These are phyloP conservation scores for Pseudocohnilembus persalinus DNA, from an alignment of 169 alveolate species.

Conservation along the genomic window DNA sequence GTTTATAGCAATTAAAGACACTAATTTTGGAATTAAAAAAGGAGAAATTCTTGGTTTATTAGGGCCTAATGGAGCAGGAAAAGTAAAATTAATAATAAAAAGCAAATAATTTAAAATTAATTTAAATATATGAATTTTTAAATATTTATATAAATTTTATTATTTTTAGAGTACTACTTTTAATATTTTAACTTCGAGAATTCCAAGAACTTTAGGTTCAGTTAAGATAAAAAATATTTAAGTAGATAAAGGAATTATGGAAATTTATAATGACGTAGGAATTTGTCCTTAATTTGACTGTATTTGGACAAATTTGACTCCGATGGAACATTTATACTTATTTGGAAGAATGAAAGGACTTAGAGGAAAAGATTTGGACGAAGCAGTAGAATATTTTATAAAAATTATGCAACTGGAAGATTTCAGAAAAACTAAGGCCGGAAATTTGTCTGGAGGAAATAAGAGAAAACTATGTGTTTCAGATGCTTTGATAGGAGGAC, in stretches of 20 bases:
- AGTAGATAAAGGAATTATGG: slow-evolving; percentile 27
- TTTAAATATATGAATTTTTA: too few relatives aligned
- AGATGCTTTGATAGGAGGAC: slow-evolving; percentile 86
- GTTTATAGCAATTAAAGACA: slow-evolving; percentile 38
- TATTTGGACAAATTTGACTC: slow-evolving; percentile 40
- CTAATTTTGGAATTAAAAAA: slow-evolving; percentile 53
- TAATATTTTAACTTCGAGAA: slow-evolving; percentile 56
- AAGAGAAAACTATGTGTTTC: slow-evolving; percentile 87
- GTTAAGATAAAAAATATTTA: slow-evolving; percentile 42
- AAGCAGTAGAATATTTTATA: slow-evolving; percentile 39
- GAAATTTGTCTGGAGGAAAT: slow-evolving; percentile 83
- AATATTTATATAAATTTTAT: too few relatives aligned
- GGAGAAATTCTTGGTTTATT: slow-evolving; percentile 76
- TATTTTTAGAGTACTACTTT: slow-evolving; percentile 65
- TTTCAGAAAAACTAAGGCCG: slow-evolving; percentile 56
- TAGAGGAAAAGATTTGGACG: slow-evolving; percentile 28
- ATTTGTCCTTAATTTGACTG: slow-evolving; percentile 50
- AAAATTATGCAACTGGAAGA: slow-evolving; percentile 31
- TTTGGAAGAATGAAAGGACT: slow-evolving; percentile 73
- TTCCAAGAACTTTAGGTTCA: slow-evolving; percentile 49
- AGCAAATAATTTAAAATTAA: too few relatives aligned
- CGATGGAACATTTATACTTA: slow-evolving; percentile 66
- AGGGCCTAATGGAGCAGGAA: slow-evolving; percentile 83
- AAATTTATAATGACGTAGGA: slow-evolving; percentile 35
- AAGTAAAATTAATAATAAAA: too few relatives aligned